Conservation (phyloP, 768 basidiomycete genomes). For the Psilocybe cyanescens region DNA sequence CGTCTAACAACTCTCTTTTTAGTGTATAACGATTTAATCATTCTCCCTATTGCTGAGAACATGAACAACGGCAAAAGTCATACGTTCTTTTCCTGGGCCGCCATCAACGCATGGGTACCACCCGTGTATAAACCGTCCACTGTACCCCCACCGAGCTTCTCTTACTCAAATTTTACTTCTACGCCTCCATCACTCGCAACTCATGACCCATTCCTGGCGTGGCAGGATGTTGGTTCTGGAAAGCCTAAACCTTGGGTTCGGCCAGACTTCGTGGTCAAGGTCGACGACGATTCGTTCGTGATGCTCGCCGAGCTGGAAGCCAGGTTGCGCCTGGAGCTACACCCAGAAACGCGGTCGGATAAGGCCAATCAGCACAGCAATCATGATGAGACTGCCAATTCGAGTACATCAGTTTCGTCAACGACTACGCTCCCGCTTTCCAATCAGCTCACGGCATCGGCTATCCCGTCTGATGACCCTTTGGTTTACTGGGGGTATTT, state of each 20-base stretch:
- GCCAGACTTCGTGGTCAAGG: slow-evolving; percentile 92
- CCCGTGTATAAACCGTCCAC: slow-evolving; percentile 62
- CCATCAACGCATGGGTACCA: slow-evolving; percentile 89
- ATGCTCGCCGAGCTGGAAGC: slow-evolving; percentile 95
- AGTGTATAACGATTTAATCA: slow-evolving; percentile 87
- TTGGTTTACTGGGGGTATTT: slow-evolving; percentile 90
- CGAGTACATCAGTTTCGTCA: slow-evolving; percentile 3
- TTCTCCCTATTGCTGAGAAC: slow-evolving; percentile 86
- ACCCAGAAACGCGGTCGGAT: slow-evolving; percentile 39
- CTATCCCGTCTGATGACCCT: slow-evolving; percentile 52
- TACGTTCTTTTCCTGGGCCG: slow-evolving; percentile 92
- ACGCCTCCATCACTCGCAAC: slow-evolving; percentile 65
- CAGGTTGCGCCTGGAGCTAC: slow-evolving; percentile 79
- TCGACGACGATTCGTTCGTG: slow-evolving; percentile 94
- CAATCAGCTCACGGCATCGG: slow-evolving; percentile 12
- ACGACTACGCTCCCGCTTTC: background rate
- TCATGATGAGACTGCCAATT: slow-evolving; percentile 8
- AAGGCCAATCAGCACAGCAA: slow-evolving; percentile 20
- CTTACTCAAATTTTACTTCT: slow-evolving; percentile 65
- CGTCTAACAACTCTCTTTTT: slow-evolving; percentile 14
- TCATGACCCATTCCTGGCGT: slow-evolving; percentile 70
- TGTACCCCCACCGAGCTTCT: slow-evolving; percentile 52
- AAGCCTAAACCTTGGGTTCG: slow-evolving; percentile 70
- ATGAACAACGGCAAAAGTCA: slow-evolving; percentile 97
- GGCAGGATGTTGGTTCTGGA: slow-evolving; percentile 48